These are phyloP conservation scores for Plasmodium knowlesi DNA, from an alignment of 169 alveolate species.

Conservation along the genomic window DNA sequence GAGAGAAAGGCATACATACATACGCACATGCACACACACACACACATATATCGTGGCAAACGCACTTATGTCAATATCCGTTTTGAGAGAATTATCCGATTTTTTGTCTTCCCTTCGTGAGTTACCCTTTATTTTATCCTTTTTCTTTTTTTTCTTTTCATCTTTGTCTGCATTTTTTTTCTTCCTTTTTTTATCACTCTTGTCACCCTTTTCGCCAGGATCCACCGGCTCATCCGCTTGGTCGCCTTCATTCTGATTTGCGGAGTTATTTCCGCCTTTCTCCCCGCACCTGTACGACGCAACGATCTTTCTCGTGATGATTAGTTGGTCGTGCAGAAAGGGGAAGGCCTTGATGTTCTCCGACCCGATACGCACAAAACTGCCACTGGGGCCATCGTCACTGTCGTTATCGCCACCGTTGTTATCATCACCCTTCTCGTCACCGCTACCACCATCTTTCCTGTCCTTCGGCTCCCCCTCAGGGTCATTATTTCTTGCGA, in stretches of 20 bases:
- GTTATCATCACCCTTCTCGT: background rate
- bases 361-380: constrained; percentile 23
- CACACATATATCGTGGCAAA: background rate
- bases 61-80: constrained; percentile 35
- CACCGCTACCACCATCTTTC: background rate
- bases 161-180: background rate
- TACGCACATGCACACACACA: too few relatives aligned
- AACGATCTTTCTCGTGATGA: constrained; percentile 20
- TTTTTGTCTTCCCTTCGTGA: background rate
- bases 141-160: constrained; percentile 46
- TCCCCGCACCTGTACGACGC: constrained; percentile 35
- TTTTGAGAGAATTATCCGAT: background rate
- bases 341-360: constrained; percentile 47
- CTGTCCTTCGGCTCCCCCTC: background rate
- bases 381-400: constrained; percentile 2
- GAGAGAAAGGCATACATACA: too few relatives aligned
- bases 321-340: constrained; percentile 68
- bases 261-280: background rate
- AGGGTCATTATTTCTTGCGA: constrained; percentile 12
- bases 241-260: background rate
- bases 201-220: background rate
- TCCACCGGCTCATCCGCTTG: background rate
- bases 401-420: background rate
- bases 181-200: background rate
- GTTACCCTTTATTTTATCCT: constrained; percentile 13